Base-by-base conservation (phyloP, 345 rosid species). In the Lumnitzera littorea region DNA sequence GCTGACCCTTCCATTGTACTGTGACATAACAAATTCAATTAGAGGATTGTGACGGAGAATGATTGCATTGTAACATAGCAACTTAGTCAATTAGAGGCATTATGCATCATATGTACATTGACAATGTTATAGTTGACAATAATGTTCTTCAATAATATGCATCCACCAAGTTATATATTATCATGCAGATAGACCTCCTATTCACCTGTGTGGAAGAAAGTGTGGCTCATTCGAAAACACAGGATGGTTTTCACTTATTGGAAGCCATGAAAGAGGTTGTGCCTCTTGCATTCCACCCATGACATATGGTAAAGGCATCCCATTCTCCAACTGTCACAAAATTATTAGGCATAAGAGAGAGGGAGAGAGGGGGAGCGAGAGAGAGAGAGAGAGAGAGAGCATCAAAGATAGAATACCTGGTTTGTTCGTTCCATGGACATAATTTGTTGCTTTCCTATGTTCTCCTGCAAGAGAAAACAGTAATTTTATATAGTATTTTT, bases 251-350 rank as follows among this genome's bases (percentile, higher is more conserved):
- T 82, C 90, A 55, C 72, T 76, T 36, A 74, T 79, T 12, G 87
- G 80, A 71, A 80, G 84, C 98, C 98, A 91, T 11, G 89, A 63
- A 15, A 83, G 46, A 0, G 85, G 76, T 50, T 81, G 87, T 53
- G 73, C 76, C 69, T 81, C 88, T 76, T 83, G 91, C 77, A 81
- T 55, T 55, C 80, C 85, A 58, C 71, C 80, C 74, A 84, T 84
- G 62, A 68, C 70, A 65, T 76, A 56, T 60, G 91, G 85, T n/a
- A 81, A 71, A 50, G 77, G 76, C 72, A 88, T 77, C 55, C 82
- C 84, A 53, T 62, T 68, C 69, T 82, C 86, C 73, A 81, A 83
- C 89, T 89, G 85, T 10, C 24, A 62, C 58, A 23, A 54, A 17
- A 23, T 11, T 0, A 24, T 41, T 41, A 14, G 16, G 46, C 43